phyloP scores from a whole-genome alignment of 1,139 yeast genomes.

The Scheffersomyces parashehatae region DNA sequence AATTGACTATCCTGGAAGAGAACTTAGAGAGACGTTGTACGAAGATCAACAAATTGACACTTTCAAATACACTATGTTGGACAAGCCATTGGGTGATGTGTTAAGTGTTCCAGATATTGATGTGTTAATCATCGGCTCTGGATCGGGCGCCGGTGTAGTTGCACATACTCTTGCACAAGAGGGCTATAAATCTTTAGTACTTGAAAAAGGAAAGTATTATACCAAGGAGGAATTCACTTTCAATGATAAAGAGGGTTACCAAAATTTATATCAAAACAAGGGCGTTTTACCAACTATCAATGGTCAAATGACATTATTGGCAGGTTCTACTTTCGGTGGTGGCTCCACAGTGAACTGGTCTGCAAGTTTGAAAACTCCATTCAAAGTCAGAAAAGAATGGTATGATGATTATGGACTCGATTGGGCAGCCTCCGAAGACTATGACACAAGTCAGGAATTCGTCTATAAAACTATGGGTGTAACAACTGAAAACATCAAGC shows the following conservation, averaged over 20 bases:
- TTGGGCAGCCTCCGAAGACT: constrained; percentile 48
- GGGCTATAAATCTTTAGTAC: constrained; percentile 48
- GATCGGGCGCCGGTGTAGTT: constrained; percentile 60
- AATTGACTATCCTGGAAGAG: constrained; percentile 35
- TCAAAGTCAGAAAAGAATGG: constrained; percentile 58
- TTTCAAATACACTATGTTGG: constrained; percentile 33
- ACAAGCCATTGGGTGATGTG: constrained; percentile 36
- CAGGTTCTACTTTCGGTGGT: constrained; percentile 62
- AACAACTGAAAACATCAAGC: constrained; percentile 37
- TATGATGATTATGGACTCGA: constrained; percentile 48
- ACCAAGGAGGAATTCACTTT: constrained; percentile 37
- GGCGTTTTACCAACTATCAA: constrained; percentile 38
- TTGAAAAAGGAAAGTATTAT: constrained; percentile 56
- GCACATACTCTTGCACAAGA: constrained; percentile 50
- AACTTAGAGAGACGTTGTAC: constrained; percentile 27
- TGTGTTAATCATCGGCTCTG: constrained; percentile 57
- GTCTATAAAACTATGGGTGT: constrained; percentile 57
- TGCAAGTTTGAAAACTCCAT: constrained; percentile 57
- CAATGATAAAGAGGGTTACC: constrained; percentile 40
- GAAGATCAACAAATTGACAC: constrained; percentile 26
- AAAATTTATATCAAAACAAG: constrained; percentile 39
- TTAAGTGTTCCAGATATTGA: constrained; percentile 41
- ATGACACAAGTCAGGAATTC: constrained; percentile 49
- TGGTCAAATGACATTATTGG: constrained; percentile 43
- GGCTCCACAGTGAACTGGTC: constrained; percentile 66